Base-by-base conservation (phyloP, 2,329 filamentous ascomycete species). In the Fusarium irregulare region DNA sequence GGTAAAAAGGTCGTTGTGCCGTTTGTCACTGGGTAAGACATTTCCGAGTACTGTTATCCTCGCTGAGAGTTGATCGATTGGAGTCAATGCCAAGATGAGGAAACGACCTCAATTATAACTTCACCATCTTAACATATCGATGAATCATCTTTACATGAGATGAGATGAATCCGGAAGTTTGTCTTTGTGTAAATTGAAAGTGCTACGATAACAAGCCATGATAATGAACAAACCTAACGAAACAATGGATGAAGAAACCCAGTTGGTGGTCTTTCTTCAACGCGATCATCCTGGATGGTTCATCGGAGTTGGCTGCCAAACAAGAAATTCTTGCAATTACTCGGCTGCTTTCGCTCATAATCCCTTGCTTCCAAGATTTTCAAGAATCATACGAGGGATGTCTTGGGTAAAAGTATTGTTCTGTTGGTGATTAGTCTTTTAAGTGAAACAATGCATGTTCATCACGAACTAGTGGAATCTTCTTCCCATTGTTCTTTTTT, bases 1-100 rank as follows among this genome's bases (percentile, higher is more conserved):
- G 71, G 12, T 0, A 76, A 41, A 11, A 76, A 56, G 12, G 69
- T 74, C 3, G 60, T 72, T 7, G 73, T 70, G 20, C 75, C 76
- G 46, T 77, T 69, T 0, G 62, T 63, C 4, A 75, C 57, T 13
- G 73, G 66, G 18, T 60, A 68, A 21, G 45, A 27, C 66, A 73
- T 70, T 1, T 40, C 13, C 12, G 32, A 45, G 16, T 14, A 32
- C 10, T 13, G n/a, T 12, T 25, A 18, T 11, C 3, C 3, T 21
- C 10, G n/a, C 12, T 3, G n/a, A 42, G 18, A 45, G n/a, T 3
- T 10, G 23, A 12, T 32, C 6, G 2, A 13, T 1, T 7, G 3
- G 6, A 8, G 6, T 2, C 3, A 4, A 6, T 20, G 18, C 10
- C 11, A 34, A 25, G 28, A 11, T n/a, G 28, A 20, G 27, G 21